A percentile compares a stretch with the other conserved stretches of the same genome.
Evolutionary conservation across 768 basidiomycete species (phyloP).

Genomic region (Boletus barrowsii): DNA sequence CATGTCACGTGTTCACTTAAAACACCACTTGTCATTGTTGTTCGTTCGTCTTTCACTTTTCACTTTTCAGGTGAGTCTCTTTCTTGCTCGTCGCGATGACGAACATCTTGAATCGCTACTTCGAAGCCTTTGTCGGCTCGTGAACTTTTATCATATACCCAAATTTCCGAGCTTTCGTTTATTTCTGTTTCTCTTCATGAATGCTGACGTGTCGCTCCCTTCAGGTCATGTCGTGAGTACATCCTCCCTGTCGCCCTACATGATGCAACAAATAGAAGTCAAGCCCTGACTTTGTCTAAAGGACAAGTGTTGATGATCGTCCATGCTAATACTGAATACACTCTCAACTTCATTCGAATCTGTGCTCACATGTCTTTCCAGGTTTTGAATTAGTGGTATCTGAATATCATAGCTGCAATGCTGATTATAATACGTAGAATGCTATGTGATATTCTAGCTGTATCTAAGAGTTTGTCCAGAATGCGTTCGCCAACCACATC

Average conservation of each 20-base stretch:
- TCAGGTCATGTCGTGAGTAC: constrained; percentile 34
- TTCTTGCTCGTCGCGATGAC: constrained; percentile 42
- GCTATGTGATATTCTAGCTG: background rate
- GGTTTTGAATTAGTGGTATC: background rate
- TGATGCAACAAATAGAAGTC: constrained; percentile 86
- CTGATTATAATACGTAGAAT: background rate
- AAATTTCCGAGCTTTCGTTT: constrained; percentile 74
- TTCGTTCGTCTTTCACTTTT: too few relatives aligned
- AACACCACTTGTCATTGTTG: background rate
- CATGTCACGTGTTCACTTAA: constrained; percentile 31
- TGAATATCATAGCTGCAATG: background rate
- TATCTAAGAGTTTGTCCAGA: constrained; percentile 44
- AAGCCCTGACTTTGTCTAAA: constrained; percentile 81
- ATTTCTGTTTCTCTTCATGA: background rate
- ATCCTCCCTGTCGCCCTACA: constrained; percentile 17
- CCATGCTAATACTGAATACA: constrained; percentile 87
- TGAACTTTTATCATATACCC: constrained; percentile 79
- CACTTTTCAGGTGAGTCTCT: constrained; percentile 29
- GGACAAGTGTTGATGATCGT: constrained; percentile 71
- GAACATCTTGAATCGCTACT: constrained; percentile 85
- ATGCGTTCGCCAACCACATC: constrained; percentile 65
- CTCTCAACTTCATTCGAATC: background rate
- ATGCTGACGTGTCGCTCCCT: constrained; percentile 13
- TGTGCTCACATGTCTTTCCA: constrained; percentile 19
- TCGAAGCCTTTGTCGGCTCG: constrained; percentile 60